Evolutionary conservation across 1,284 basidiomycete species (phyloP), one percentile per base, ranked within the genome.

Genomic region (Coniophora puteana): DNA sequence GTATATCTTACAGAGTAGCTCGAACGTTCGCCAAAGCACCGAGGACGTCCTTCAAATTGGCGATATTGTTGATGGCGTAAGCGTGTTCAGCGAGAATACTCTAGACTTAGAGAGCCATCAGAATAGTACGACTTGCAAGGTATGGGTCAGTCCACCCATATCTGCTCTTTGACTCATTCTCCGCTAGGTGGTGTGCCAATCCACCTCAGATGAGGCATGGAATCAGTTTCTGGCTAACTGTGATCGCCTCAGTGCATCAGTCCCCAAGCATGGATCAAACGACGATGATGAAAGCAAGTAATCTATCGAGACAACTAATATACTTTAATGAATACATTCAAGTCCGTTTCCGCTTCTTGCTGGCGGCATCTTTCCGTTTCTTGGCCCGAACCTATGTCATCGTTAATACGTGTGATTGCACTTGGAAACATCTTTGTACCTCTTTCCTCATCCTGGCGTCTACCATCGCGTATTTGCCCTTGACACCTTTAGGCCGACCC

Each of bases 401-500:
- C 27, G 37, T 21, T 16, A 40, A 30, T 39, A 47, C 27, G 46
- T 42, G 28, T 38, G 39, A 41, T 6, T n/a, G 39, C 24, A 42
- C 27, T 13, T 13, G 20, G 36, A 24, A 17, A 34, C 4, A 21
- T 16, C 38, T 30, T 56, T 71, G 31, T 34, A 85, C 83, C 76
- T 90, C 87, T 76, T 90, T 90, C 62, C 72, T 87, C 83, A 88
- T 88, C 48, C 89, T 69, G 2, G 85, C 65, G 58, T 97, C 93
- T 8, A 96, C 90, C 90, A 97, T 97, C 44, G 83, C 68, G 61
- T 94, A 95, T 40, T 85, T 76, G 26, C 90, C 96, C 70, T 96
- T 98, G 45, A 97, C 86, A 50, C 96, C 96, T 65, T 89, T 96
- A 16, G 96, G 96, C 45, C 96, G 70, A 8, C 96, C 96, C 69